These are phyloP conservation scores for Trypanosomatidae sp. DNA, from an alignment of 208 protist species.

Conservation along the genomic window DNA sequence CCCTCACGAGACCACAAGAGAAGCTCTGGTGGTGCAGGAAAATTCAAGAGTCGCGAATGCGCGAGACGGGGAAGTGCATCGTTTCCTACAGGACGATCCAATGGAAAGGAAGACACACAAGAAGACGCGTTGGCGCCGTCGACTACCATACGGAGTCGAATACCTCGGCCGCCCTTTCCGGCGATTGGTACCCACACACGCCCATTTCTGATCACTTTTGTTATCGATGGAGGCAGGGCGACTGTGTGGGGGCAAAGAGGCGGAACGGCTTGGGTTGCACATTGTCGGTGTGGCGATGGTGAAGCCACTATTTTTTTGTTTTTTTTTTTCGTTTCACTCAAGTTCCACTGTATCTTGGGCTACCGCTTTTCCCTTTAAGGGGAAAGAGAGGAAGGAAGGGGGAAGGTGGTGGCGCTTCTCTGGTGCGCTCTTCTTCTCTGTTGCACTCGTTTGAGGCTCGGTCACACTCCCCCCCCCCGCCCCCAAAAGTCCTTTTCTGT, in stretches of 20 bases:
- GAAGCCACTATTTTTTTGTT: neutral
- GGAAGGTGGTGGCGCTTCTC: neutral
- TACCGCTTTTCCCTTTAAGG: neutral
- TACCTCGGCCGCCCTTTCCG: neutral
- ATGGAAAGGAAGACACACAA: neutral
- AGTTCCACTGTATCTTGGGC: neutral
- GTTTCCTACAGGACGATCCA: neutral
- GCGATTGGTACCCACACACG: neutral
- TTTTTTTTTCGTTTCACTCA: neutral
- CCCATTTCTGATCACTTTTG: neutral
- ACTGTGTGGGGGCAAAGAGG: neutral
- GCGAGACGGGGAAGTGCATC: neutral
- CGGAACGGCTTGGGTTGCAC: neutral
- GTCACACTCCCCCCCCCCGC: neutral
- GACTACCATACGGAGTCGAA: neutral
- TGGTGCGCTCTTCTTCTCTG: neutral
- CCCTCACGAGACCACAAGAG: neutral
- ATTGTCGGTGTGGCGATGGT: neutral
- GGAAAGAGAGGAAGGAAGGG: neutral
- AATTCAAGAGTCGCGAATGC: neutral
- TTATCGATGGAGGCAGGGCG: neutral
- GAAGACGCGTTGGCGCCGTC: neutral
- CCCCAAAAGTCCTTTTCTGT: neutral
- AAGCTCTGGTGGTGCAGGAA: neutral
- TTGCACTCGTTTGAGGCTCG: neutral